Evolutionary conservation across 441 rosid genomes (phyloP), one percentile per base, ranked within the genome.

Genomic region (Pelargonium exstipulatum): DNA sequence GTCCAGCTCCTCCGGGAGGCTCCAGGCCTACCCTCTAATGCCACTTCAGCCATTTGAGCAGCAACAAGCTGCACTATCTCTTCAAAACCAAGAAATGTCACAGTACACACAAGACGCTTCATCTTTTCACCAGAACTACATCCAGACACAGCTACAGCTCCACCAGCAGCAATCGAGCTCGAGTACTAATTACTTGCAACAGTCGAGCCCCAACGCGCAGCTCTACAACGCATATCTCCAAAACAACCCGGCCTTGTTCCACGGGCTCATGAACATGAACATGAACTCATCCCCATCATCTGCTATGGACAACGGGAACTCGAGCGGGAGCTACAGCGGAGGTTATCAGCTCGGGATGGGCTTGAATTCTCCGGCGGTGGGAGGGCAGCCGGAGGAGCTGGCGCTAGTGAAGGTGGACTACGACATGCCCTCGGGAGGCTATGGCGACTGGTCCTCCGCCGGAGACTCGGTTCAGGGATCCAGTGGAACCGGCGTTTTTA

Each of bases 371-470:
- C 71, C 85, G 0, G 70, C 84, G 0, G 85, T 71, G 2, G 77
- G 76, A 0, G 93, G 87, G 45, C 71, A 87, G 1, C 76, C 88
- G 3, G 91, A 86, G 65, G 96, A 88, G 60, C 81, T 83, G 37
- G 73, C 89, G 0, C 75, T 81, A 3, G 95, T 91, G 10, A 94
- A 94, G 81, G 93, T 89, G 1, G 96, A 94, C 75, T 94, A 94
- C 64, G 97, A 94, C 65, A 83, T 87, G 96, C 74, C 62, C 14
- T 17, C 73, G 0, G 83, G 79, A 0, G 90, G 88, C 9, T 93
- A 88, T 13, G 88, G 85, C 4, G 86, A 77, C 70, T 89, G 98
- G 96, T 82, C 86, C 0, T 22, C 24, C 24, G 24, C 24, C 62
- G 83, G 84, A 1, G 92, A 88, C 6, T 78, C 96, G 12, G 89